phyloP scores from a whole-genome alignment of 495 filamentous ascomycete species.

The Rostrohypoxylon terebratum region DNA sequence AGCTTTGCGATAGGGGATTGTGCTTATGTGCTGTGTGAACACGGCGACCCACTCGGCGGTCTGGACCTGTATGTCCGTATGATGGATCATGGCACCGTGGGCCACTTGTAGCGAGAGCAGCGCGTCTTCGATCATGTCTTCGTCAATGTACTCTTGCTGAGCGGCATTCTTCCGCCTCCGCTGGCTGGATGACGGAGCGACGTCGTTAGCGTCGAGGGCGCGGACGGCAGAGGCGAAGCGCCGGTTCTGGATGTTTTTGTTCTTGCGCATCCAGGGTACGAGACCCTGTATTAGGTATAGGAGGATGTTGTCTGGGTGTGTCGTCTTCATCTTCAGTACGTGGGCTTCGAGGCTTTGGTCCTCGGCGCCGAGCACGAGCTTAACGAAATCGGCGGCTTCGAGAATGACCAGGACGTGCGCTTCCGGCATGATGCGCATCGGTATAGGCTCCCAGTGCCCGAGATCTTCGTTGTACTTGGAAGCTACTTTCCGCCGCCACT shows the following conservation, averaged over 20 bases:
- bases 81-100: slow-evolving; percentile 76
- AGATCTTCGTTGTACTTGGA: slow-evolving; percentile 70
- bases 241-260: slow-evolving; percentile 72
- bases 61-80: slow-evolving; percentile 70
- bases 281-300: slow-evolving; percentile 87
- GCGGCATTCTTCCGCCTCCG: slow-evolving; percentile 58
- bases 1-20: slow-evolving; percentile 73
- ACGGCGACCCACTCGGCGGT: slow-evolving; percentile 81
- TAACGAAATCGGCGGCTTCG: slow-evolving; percentile 74
- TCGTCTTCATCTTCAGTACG: slow-evolving; percentile 65
- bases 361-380: slow-evolving; percentile 64
- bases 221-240: slow-evolving; percentile 75
- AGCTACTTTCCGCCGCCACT: slow-evolving; percentile 78
- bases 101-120: slow-evolving; percentile 77
- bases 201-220: slow-evolving; percentile 55
- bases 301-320: slow-evolving; percentile 64
- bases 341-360: slow-evolving; percentile 69
- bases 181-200: slow-evolving; percentile 19
- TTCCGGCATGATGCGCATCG: slow-evolving; percentile 68
- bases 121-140: slow-evolving; percentile 79
- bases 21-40: slow-evolving; percentile 85
- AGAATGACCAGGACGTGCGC: slow-evolving; percentile 75
- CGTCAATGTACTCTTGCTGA: slow-evolving; percentile 68
- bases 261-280: slow-evolving; percentile 74
- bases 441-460: slow-evolving; percentile 75